Base-by-base conservation (phyloP, 352 stramenopile genomes). In the Peronospora tabacina region DNA sequence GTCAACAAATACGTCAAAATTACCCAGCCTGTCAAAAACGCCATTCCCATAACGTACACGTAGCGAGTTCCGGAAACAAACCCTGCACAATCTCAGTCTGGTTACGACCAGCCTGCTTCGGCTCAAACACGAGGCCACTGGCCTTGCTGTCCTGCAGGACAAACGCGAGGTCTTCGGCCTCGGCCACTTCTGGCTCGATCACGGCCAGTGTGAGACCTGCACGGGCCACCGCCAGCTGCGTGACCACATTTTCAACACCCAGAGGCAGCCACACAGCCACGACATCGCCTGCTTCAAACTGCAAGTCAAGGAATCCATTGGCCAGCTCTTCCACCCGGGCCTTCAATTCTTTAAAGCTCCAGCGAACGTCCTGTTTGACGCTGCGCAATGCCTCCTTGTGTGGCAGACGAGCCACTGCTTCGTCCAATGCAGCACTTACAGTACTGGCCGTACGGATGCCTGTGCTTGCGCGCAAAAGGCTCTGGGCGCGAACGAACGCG, bases 311-410 rank as follows among this genome's bases (percentile, higher is more conserved):
- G 47, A 94, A 76, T 12, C 83, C 81, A 61, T 86, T 81, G 43
- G 81, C 78, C 32, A 92, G 43, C 47, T 94, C 78, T 58, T 87
- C 70, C 43, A 91, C 83, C 17, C 61, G 62, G 20, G 64, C 57
- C 41, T 80, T 67, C n/a, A 94, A 76, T 58, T 94, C 81, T 64
- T 86, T 70, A 68, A 84, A 94, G 52, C 79, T 91, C 72, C 75
- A 90, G 45, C 81, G 83, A 39, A 91, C 61, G 54, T 92, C 83
- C 66, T 90, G 77, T 61, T 84, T 81, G 45, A 91, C 66, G 58
- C 68, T 85, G 48, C 76, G 83, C 54, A 94, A 69, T 48, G 81
- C 83, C 49, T 94, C 83, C 66, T 89, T 90, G 65, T 94, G 83
- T 48, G 83, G 83, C 49, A 94, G 60, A 16, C 77, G 72, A 35